Evolutionary conservation across 2,329 filamentous ascomycete species (phyloP).

Genomic region (Madurella fahalii): DNA sequence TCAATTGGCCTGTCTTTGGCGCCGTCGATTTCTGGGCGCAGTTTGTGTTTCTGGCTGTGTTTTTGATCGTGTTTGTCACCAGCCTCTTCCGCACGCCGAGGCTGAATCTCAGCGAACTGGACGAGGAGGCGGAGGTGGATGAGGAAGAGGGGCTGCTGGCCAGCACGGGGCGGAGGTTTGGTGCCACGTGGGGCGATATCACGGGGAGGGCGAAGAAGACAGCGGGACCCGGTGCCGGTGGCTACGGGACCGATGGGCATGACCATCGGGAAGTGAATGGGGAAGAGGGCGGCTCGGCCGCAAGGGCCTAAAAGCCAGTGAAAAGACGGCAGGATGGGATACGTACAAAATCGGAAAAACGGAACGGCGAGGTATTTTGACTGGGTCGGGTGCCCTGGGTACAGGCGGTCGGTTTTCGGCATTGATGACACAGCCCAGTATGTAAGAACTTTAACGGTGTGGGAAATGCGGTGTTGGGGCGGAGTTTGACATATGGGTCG

Average conservation of each 20-base stretch:
- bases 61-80: constrained; percentile 74
- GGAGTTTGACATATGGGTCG: background rate
- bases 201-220: constrained; percentile 48
- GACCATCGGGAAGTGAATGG: background rate
- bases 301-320: background rate
- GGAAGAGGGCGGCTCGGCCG: background rate
- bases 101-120: constrained; percentile 70
- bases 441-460: background rate
- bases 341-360: background rate
- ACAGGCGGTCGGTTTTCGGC: background rate
- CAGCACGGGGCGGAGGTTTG: constrained; percentile 74
- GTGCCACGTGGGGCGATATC: constrained; percentile 85
- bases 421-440: background rate
- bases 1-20: constrained; percentile 95
- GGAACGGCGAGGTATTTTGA: background rate
- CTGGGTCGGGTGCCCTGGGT: background rate
- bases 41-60: constrained; percentile 82
- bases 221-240: constrained; percentile 1
- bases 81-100: constrained; percentile 76
- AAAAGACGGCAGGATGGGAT: background rate
- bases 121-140: constrained; percentile 84
- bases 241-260: constrained; percentile 20
- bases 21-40: constrained; percentile 94
- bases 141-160: constrained; percentile 92
- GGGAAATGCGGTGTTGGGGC: background rate